Conservation (phyloP, 2,329 filamentous ascomycete genomes). For the Phyllosticta citrichinensis region DNA sequence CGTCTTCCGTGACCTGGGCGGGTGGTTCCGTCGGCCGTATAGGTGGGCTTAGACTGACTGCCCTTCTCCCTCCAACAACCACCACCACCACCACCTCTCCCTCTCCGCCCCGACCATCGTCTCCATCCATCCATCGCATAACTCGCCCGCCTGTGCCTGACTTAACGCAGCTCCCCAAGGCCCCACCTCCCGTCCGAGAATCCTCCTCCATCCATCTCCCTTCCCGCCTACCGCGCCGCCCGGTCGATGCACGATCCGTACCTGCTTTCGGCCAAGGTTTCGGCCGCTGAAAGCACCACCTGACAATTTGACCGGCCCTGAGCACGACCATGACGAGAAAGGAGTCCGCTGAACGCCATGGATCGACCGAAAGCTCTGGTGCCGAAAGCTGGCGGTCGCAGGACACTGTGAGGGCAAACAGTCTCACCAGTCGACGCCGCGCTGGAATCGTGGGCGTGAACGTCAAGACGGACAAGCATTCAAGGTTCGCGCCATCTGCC, state of each 20-base stretch:
- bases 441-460: conserved; percentile 27
- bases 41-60: background rate
- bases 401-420: conserved; percentile 47
- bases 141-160: background rate
- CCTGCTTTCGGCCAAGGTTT: conserved; percentile 11
- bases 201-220: background rate
- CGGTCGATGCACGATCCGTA: conserved; percentile 10
- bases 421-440: conserved; percentile 19
- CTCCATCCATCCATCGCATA: background rate
- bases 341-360: conserved; percentile 54
- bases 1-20: background rate
- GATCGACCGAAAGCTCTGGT: conserved; percentile 55
- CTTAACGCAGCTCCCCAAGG: conserved; percentile 1
- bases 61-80: background rate
- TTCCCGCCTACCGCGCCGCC: conserved; percentile 3
- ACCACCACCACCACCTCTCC: background rate
- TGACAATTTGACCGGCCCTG: conserved; percentile 6
- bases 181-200: conserved; percentile 3
- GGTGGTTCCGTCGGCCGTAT: background rate
- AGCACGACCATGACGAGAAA: conserved; percentile 50
- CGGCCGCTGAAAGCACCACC: conserved; percentile 6
- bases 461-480: conserved; percentile 48
- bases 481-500: conserved; percentile 32
- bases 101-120: background rate
- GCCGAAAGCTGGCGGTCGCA: conserved; percentile 57